Percentiles rank a stretch among this genome's conserved stretches.
phyloP scores from a whole-genome alignment of 2,329 filamentous ascomycete species.

The Blastomyces percursus region DNA sequence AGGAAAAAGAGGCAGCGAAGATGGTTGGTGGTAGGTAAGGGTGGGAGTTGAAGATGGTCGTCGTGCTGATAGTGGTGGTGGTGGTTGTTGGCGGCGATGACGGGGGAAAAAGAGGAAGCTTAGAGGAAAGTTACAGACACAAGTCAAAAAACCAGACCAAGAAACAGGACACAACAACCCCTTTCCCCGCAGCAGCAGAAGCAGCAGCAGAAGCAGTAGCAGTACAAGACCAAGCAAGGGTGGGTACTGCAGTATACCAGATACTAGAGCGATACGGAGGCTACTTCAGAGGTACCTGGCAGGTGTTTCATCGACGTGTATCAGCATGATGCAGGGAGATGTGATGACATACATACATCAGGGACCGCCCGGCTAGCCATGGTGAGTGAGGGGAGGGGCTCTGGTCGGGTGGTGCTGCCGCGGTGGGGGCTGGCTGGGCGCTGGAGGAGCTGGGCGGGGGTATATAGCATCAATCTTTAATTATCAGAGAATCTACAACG shows the following conservation, averaged over 20 bases:
- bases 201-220: not conserved
- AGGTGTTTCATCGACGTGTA: not conserved
- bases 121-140: not conserved
- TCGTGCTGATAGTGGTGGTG: not conserved
- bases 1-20: constrained; percentile 6
- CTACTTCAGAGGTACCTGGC: not conserved
- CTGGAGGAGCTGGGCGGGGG: not conserved
- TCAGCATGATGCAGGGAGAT: not conserved
- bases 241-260: not conserved
- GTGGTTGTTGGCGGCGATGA: not conserved
- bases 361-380: not conserved
- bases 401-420: not conserved
- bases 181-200: not conserved
- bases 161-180: not conserved
- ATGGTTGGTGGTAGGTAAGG: not conserved
- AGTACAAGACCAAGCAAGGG: not conserved
- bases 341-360: not conserved
- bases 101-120: constrained; percentile 9
- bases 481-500: too few species aligned
- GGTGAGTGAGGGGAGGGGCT: not conserved
- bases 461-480: not conserved
- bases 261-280: not conserved
- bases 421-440: not conserved
- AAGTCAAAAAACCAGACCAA: not conserved
- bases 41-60: not conserved